These are phyloP conservation scores for Termitomyces sp. DNA, from an alignment of 768 basidiomycete genomes.

Conservation along the genomic window DNA sequence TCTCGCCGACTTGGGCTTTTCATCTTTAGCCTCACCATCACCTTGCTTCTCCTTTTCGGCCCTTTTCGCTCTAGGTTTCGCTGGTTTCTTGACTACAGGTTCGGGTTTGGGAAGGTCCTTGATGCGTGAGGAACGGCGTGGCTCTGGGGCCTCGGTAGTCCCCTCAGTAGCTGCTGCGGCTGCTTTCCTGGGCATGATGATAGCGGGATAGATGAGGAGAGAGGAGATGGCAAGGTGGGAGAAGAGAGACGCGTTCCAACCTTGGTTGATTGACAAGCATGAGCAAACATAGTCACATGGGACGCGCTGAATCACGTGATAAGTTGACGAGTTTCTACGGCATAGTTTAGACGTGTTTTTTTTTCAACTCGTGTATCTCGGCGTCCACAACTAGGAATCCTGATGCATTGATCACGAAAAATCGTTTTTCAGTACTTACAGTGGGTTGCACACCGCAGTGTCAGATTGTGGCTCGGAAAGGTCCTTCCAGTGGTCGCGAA, in stretches of 20 bases:
- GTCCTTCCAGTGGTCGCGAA: neutral
- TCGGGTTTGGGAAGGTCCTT: conserved; percentile 63
- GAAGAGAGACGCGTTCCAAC: conserved; percentile 21
- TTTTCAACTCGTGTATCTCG: neutral
- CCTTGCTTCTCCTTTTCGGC: conserved; percentile 35
- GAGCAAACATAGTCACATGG: conserved; percentile 20
- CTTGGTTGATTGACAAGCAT: conserved; percentile 19
- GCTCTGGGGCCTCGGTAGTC: conserved; percentile 36
- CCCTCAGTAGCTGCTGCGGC: conserved; percentile 37
- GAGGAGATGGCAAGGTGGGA: conserved; percentile 10
- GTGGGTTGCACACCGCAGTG: neutral
- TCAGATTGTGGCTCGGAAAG: neutral
- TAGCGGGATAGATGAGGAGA: conserved; percentile 3
- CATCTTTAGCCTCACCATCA: conserved; percentile 40
- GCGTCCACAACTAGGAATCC: neutral
- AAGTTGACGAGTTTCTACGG: no score
- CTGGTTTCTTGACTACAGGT: conserved; percentile 49
- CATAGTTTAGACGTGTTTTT: neutral
- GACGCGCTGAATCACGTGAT: conserved; percentile 17
- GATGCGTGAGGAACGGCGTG: conserved; percentile 72
- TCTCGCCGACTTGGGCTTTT: conserved; percentile 47
- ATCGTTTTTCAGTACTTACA: neutral
- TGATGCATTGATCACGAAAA: neutral
- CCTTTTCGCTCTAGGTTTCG: conserved; percentile 60
- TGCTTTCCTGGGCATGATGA: conserved; percentile 68